These are phyloP conservation scores for Aegilops umbellulata DNA, from an alignment of 176 grass and related monocot species.

Conservation along the genomic window DNA sequence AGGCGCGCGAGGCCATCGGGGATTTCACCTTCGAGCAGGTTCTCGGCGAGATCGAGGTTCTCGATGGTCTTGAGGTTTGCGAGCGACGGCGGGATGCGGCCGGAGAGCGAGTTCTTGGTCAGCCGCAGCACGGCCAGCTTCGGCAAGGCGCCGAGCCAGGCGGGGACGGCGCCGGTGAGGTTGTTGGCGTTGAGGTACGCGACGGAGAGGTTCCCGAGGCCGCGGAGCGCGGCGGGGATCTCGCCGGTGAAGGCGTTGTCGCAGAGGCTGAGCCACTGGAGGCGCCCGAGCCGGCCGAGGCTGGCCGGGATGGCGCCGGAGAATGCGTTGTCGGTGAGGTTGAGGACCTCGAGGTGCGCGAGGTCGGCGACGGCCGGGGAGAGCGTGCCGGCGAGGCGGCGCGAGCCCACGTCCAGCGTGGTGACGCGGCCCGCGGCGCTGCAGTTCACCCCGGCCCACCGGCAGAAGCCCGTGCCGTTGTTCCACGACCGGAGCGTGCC, in stretches of 20 bases:
- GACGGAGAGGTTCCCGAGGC: not conserved
- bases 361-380: conserved; percentile 16
- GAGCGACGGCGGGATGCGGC: conserved; percentile 6
- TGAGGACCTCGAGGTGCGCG: not conserved
- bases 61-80: not conserved
- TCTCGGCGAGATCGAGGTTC: not conserved
- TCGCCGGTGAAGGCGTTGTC: conserved; percentile 20
- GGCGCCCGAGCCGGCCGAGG: not conserved
- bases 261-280: not conserved
- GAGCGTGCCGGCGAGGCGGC: not conserved
- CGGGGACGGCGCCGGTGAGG: not conserved
- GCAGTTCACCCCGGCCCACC: conserved; percentile 12
- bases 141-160: not conserved
- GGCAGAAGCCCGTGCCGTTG: not conserved
- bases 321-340: not conserved
- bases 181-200: conserved; percentile 6
- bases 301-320: not conserved
- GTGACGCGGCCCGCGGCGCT: not conserved
- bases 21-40: not conserved
- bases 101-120: not conserved
- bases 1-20: not conserved
- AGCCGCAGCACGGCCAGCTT: not conserved
- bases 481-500: conserved; percentile 4
- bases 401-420: not conserved
- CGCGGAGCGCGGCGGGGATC: not conserved